Conservation (phyloP, 148 eudicot species). For the Fagopyrum esculentum region DNA sequence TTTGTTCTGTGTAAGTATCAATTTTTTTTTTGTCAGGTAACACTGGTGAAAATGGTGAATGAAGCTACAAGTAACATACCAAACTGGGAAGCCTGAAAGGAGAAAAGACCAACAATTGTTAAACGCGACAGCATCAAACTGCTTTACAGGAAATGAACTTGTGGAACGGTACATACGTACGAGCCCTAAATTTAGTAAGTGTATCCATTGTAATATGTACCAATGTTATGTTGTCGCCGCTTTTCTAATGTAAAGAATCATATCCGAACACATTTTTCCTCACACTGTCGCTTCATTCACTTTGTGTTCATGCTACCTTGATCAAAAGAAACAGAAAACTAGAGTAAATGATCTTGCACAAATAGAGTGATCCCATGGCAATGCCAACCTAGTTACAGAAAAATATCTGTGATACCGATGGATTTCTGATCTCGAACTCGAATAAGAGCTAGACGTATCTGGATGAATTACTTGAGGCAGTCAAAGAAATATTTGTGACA, state of each 20-base stretch:
- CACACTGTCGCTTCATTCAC: not conserved
- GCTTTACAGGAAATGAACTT: not conserved
- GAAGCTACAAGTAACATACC: slow-evolving; percentile 88
- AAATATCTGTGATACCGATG: too few relatives aligned
- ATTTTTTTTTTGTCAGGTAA: slow-evolving; percentile 44
- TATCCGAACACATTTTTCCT: not conserved
- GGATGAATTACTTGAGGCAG: too few relatives aligned
- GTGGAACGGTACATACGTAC: not conserved
- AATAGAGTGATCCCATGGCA: too few relatives aligned
- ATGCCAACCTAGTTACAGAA: too few relatives aligned
- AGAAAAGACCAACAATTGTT: not conserved
- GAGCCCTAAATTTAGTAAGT: not conserved
- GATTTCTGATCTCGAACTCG: too few relatives aligned
- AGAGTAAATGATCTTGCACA: too few relatives aligned
- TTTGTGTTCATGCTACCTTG: not conserved
- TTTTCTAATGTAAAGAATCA: not conserved
- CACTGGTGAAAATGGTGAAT: slow-evolving; percentile 89
- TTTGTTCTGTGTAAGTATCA: not conserved
- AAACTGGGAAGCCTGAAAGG: slow-evolving; percentile 49
- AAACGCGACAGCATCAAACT: not conserved
- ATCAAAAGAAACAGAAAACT: too few relatives aligned
- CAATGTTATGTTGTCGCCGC: not conserved
- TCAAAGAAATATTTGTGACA: too few relatives aligned
- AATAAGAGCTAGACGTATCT: too few relatives aligned
- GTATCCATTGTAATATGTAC: not conserved